A percentile compares a stretch with the other conserved stretches of the same genome.
Evolutionary conservation across 768 basidiomycete species (phyloP).

Genomic region (Russula virescens): DNA sequence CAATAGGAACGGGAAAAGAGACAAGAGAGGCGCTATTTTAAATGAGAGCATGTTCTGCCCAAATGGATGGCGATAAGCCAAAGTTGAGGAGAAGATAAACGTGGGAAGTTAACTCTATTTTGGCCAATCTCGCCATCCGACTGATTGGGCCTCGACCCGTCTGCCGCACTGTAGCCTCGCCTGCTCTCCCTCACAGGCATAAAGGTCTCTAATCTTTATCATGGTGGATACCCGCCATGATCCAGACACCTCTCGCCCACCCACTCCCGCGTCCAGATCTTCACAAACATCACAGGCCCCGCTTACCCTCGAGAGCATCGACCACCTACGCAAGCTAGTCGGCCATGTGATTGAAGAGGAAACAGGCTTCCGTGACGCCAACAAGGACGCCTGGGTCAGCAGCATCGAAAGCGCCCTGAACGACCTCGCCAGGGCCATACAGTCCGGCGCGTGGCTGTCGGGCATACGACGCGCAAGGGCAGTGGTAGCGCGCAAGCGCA

Average conservation of each 20-base stretch:
- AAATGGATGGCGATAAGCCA: too few species aligned
- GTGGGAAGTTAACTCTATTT: constrained; percentile 6
- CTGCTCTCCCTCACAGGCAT: background rate
- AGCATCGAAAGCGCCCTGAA: constrained; percentile 14
- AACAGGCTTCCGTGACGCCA: constrained; percentile 8
- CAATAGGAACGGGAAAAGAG: too few species aligned
- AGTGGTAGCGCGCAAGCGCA: background rate
- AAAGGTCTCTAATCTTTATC: background rate
- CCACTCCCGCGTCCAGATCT: background rate
- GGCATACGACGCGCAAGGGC: constrained; percentile 15
- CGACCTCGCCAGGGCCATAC: constrained; percentile 10
- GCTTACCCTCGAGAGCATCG: constrained; percentile 14
- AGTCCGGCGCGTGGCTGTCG: constrained; percentile 13
- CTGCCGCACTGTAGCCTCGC: constrained; percentile 1
- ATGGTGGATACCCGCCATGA: constrained; percentile 10
- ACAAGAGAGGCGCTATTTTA: too few species aligned
- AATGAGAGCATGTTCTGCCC: too few species aligned
- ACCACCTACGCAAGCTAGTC: constrained; percentile 15
- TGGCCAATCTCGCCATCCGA: background rate
- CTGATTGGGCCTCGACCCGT: too few species aligned
- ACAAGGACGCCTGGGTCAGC: constrained; percentile 13
- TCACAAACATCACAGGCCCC: background rate
- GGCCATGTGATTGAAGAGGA: constrained; percentile 16
- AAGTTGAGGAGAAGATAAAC: background rate
- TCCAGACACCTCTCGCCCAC: background rate